A percentile compares a stretch with the other conserved stretches of the same genome.
Conservation (phyloP, 345 rosid genomes). For the Heritiera fomes region DNA sequence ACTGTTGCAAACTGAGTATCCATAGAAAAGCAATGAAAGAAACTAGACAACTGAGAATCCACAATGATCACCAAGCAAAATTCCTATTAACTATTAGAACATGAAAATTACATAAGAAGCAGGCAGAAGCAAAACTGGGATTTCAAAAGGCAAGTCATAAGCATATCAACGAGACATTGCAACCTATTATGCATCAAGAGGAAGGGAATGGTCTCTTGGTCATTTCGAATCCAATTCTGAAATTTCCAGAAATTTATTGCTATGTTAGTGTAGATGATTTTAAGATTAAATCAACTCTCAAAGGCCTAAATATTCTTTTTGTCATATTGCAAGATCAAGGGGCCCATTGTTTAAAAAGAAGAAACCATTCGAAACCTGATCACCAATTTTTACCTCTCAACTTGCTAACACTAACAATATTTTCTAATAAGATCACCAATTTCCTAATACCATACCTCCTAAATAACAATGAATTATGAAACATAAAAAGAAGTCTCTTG, state of each 20-base stretch:
- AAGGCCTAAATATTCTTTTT: not conserved
- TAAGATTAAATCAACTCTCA: not conserved
- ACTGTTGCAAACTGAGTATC: not conserved
- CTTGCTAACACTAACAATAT: not conserved
- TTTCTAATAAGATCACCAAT: not conserved
- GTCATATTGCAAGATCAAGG: not conserved
- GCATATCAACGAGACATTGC: not conserved
- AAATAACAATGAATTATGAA: not conserved
- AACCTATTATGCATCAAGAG: not conserved
- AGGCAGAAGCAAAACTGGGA: not conserved
- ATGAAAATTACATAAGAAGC: not conserved
- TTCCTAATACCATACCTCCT: slow-evolving; percentile 1
- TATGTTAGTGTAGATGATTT: not conserved
- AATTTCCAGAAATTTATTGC: not conserved
- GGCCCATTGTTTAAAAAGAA: not conserved
- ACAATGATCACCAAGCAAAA: not conserved
- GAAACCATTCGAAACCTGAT: not conserved
- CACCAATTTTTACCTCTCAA: not conserved
- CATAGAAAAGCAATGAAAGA: not conserved
- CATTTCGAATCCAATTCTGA: not conserved
- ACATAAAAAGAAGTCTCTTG: too few species aligned
- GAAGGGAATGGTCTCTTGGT: not conserved
- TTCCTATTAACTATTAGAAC: not conserved
- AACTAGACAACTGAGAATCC: not conserved
- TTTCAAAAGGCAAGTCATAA: not conserved